Evolutionary conservation across 1,284 basidiomycete genomes (phyloP), one percentile per base, ranked within the genome.

Genomic region (Malassezia slooffiae): DNA sequence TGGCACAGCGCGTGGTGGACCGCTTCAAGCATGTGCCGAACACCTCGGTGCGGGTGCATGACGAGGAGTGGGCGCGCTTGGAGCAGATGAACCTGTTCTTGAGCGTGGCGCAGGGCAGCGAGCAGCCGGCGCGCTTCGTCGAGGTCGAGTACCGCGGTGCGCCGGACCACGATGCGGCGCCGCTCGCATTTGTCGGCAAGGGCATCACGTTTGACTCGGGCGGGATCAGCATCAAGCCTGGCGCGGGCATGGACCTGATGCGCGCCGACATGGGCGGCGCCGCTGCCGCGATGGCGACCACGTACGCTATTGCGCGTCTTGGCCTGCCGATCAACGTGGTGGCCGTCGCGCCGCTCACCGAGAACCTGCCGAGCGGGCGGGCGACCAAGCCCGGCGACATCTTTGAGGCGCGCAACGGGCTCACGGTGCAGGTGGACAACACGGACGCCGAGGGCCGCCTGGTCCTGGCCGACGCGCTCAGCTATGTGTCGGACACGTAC

Each of bases 11-110:
- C 16, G 78, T 81, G 44, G 73, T 78, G 66, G 73, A 76, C 39
- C 81, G 80, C 44, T 83, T 88, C 55, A 72, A 75, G 24, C 79
- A 77, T 16, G 45, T 89, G 23, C 72, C 76, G 7, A 81, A 85
- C 57, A 79, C 84, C 6, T 74, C 81, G 56, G 74, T 88, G 38
- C 75, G 79, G 32, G 78, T 83, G 12, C 80, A 75, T 34, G 85
- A 90, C 57, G 79, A 82, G 74, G 81, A 81, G 81, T 89, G 86
- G 85, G 84, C 83, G 10, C 74, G 77, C 43, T 75, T 81, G 69
- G 82, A 84, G 72, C 80, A 80, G 47, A 89, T 89, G 86, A 81
- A 80, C 57, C 80, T 82, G 2, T 89, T 90, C 78, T 78, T 91
- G 20, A 87, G 85, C 1, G 87, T 91, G 5, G 80, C 84, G 7